Percentiles rank a stretch among this genome's conserved stretches.
Conservation (phyloP, 257 asterid genomes). For the Solanum chmielewskii region DNA sequence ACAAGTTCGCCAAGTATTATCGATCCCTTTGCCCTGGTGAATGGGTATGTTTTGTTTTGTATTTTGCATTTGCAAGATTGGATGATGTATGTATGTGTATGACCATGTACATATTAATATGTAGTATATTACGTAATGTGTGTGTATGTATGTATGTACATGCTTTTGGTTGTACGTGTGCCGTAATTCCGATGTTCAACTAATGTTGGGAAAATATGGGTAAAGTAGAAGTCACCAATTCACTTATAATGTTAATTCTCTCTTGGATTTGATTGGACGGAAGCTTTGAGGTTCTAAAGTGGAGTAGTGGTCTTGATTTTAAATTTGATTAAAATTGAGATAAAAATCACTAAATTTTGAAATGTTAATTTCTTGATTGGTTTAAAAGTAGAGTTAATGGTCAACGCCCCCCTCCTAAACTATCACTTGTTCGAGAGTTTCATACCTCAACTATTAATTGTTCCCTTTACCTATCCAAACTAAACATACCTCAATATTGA, state of each 20-base stretch:
- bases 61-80: not conserved
- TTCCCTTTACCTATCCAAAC: too few species aligned
- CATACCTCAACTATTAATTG: not conserved
- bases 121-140: not conserved
- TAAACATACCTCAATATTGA: too few species aligned
- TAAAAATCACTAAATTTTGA: not conserved
- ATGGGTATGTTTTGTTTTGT: constrained; percentile 50
- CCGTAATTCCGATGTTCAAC: not conserved
- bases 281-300: not conserved
- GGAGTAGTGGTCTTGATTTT: not conserved
- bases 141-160: not conserved
- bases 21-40: constrained; percentile 96
- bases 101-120: not conserved
- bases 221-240: not conserved
- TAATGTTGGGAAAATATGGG: not conserved
- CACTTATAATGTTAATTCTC: not conserved
- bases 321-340: not conserved
- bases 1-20: constrained; percentile 88
- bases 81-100: not conserved
- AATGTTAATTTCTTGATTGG: not conserved
- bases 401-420: too few species aligned
- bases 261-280: not conserved
- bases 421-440: too few species aligned
- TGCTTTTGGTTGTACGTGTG: not conserved
- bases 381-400: not conserved